Percentiles rank a stretch among this genome's conserved stretches.
These are phyloP conservation scores for Pisolithus thermaeus DNA, from an alignment of 1,284 basidiomycete species.

Conservation along the genomic window DNA sequence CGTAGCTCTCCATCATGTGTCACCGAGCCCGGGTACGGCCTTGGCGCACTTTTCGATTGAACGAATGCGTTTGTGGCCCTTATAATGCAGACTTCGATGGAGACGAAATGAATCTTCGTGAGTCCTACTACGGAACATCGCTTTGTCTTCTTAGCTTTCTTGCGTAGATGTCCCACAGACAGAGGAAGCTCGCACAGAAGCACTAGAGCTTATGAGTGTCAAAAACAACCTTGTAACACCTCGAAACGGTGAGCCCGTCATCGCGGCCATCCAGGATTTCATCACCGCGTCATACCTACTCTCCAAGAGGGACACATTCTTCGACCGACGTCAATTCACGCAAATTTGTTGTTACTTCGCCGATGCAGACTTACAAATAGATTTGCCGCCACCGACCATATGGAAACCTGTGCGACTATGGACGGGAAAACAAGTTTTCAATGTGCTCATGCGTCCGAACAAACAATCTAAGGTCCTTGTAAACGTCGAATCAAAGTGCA, in stretches of 20 bases:
- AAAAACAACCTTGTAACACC: slow-evolving; percentile 98
- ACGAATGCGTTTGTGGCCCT: slow-evolving; percentile 99
- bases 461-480: slow-evolving; percentile 79
- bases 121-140: slow-evolving; percentile 24
- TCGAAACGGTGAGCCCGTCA: slow-evolving; percentile 96
- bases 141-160: slow-evolving; percentile 2
- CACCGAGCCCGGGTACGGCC: slow-evolving; percentile 90
- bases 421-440: slow-evolving; percentile 99
- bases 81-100: slow-evolving; percentile 99
- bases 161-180: slow-evolving; percentile 92
- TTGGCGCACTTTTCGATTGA: slow-evolving; percentile 96
- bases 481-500: slow-evolving; percentile 96
- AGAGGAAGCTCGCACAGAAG: slow-evolving; percentile 97
- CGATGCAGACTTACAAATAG: slow-evolving; percentile 89
- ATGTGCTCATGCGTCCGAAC: slow-evolving; percentile 94
- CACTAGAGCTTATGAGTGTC: slow-evolving; percentile 95
- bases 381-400: slow-evolving; percentile 93
- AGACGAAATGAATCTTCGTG: slow-evolving; percentile 99
- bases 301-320: slow-evolving; percentile 89
- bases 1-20: slow-evolving; percentile 96
- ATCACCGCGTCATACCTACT: slow-evolving; percentile 97
- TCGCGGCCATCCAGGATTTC: slow-evolving; percentile 97
- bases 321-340: slow-evolving; percentile 91
- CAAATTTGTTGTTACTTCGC: slow-evolving; percentile 95
- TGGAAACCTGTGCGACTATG: slow-evolving; percentile 91